Evolutionary conservation across 2,329 filamentous ascomycete genomes (phyloP), one percentile per base, ranked within the genome.

Genomic region (Neoarthrinium moseri): DNA sequence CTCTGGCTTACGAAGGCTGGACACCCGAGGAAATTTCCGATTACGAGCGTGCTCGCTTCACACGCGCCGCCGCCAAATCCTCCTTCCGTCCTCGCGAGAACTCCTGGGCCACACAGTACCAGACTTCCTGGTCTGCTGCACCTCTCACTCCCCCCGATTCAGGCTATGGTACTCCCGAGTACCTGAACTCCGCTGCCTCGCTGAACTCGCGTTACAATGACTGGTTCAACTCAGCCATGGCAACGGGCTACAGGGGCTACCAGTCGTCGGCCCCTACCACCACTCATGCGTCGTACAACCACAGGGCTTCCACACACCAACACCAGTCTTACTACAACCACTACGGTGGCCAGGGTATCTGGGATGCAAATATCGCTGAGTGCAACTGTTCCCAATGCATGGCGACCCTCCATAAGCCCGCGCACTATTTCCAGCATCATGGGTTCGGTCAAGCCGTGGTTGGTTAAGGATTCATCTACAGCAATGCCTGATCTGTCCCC

Each of bases 81-180:
- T 23, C 60, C 11, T 80, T 75, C 53, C 69, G 70, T 30, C 52
- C 68, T 4, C 72, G 70, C 26, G 76, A 80, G 36, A 62, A 64
- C 11, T 62, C 66, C 3, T 75, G 75, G 69, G 50, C 52, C 12
- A 57, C 66, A 26, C 67, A 69, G 46, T 73, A 73, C 49, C 67
- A 63, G 27, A 54, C 63, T 6, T 57, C 62, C 29, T 68, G 74
- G 12, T 68, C 63, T 11, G 57, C 62, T 40, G 71, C 72, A 38
- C 77, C 77, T 6, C 63, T 82, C 46, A 82, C 80, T 0, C 80
- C 80, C 2, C 80, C 80, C 1, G 80, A 83, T 51, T 83, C 80
- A 17, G 80, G 80, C 5, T 83, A 83, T 46, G 78, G 78, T 34
- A 83, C 79, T 0, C 80, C 80, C 4, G 79, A 83, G 54, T 80